Evolutionary conservation across 2,329 filamentous ascomycete species (phyloP).

Genomic region (Calonectria honghensis): DNA sequence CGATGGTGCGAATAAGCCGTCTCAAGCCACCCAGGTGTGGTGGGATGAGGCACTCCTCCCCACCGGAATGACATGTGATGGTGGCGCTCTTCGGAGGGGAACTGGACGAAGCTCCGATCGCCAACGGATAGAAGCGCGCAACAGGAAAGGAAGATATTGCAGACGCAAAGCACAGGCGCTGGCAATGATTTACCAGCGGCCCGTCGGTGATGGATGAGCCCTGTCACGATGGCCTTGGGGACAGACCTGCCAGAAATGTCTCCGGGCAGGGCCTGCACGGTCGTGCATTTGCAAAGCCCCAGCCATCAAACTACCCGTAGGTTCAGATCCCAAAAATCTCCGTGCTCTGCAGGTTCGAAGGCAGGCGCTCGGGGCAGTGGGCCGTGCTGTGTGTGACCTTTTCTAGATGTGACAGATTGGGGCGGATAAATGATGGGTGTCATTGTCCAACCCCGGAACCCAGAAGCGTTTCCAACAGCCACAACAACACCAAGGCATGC

Average conservation of each 20-base stretch:
- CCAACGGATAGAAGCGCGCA: constrained; percentile 19
- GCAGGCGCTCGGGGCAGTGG: constrained; percentile 40
- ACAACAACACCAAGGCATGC: not conserved
- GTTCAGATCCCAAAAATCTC: constrained; percentile 26
- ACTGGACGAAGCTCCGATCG: constrained; percentile 20
- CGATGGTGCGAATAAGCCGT: constrained; percentile 18
- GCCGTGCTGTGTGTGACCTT: constrained; percentile 36
- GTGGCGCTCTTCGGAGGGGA: constrained; percentile 21
- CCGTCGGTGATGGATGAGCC: constrained; percentile 25
- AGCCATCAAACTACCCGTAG: constrained; percentile 31
- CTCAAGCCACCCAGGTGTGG: constrained; percentile 27
- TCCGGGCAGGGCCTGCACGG: constrained; percentile 45
- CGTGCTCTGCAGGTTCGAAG: constrained; percentile 27
- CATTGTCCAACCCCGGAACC: constrained; percentile 4
- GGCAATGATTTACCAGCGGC: constrained; percentile 24
- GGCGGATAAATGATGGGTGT: constrained; percentile 12
- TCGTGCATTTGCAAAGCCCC: constrained; percentile 49
- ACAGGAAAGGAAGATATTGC: not conserved
- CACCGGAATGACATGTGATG: constrained; percentile 31
- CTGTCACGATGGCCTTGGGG: constrained; percentile 30
- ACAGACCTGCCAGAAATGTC: constrained; percentile 24
- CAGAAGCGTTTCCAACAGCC: not conserved
- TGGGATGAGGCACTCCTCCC: constrained; percentile 31
- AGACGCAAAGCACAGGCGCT: constrained; percentile 4
- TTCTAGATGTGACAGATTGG: constrained; percentile 20